These are phyloP conservation scores for Xylariaceae sp. DNA, from an alignment of 2,329 filamentous ascomycete species.

Conservation along the genomic window DNA sequence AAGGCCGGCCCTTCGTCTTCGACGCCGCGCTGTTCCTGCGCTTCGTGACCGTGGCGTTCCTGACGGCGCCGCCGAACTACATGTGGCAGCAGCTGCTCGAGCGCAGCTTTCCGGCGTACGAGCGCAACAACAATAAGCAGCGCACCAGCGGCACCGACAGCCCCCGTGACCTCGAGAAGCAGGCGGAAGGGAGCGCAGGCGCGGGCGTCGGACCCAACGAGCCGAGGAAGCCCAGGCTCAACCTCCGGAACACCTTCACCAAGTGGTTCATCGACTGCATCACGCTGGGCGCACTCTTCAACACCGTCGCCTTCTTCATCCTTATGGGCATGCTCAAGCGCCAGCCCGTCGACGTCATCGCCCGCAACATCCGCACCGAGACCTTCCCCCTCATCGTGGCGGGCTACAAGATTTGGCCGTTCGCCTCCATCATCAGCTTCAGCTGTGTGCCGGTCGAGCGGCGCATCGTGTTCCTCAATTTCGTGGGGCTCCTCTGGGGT, in stretches of 20 bases:
- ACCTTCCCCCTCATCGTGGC: slow-evolving; percentile 56
- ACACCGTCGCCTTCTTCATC: slow-evolving; percentile 53
- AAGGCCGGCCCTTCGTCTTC: slow-evolving; percentile 49
- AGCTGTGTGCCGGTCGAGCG: slow-evolving; percentile 55
- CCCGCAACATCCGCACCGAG: slow-evolving; percentile 48
- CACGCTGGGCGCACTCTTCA: slow-evolving; percentile 52
- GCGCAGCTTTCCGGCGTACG: slow-evolving; percentile 56
- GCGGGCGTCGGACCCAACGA: slow-evolving; percentile 21
- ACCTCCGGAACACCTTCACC: slow-evolving; percentile 49
- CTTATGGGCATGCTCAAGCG: slow-evolving; percentile 55
- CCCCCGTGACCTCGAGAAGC: slow-evolving; percentile 39
- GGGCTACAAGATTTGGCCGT: slow-evolving; percentile 59
- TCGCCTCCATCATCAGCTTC: slow-evolving; percentile 58
- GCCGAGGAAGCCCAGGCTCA: slow-evolving; percentile 45
- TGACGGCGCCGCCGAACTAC: slow-evolving; percentile 63
- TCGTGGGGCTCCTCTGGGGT: slow-evolving; percentile 56
- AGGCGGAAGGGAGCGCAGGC: slow-evolving; percentile 16
- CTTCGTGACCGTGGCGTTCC: slow-evolving; percentile 59
- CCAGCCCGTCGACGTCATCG: slow-evolving; percentile 45
- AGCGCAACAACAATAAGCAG: slow-evolving; percentile 20
- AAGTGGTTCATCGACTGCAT: slow-evolving; percentile 61
- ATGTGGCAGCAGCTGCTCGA: slow-evolving; percentile 64
- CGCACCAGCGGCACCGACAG: slow-evolving; percentile 1
- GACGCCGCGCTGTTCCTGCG: slow-evolving; percentile 56
- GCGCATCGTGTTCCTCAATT: slow-evolving; percentile 56